Conservation (phyloP, 176 grass and related monocot genomes). For the Metroxylon sagu region DNA sequence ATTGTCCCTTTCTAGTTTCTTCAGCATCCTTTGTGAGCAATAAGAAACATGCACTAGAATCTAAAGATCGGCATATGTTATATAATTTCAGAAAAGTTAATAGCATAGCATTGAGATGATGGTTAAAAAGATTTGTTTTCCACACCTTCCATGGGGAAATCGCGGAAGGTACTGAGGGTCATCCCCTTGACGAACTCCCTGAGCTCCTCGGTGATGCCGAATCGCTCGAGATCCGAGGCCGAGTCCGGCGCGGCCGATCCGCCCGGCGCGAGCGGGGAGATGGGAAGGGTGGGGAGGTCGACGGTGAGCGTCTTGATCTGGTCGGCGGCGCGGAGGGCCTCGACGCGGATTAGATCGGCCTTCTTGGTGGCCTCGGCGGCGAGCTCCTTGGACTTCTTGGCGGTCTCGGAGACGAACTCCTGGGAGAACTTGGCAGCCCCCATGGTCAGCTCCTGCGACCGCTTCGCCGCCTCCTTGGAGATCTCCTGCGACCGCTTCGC, state of each 20-base stretch:
- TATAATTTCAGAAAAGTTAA: too few species aligned
- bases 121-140: too few species aligned
- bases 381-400: constrained; percentile 74
- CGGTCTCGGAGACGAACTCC: constrained; percentile 82
- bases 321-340: constrained; percentile 35
- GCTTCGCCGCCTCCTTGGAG: background rate
- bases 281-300: constrained; percentile 62
- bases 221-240: constrained; percentile 40
- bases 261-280: constrained; percentile 42
- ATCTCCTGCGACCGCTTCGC: constrained; percentile 1
- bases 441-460: background rate
- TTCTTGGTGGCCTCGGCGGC: constrained; percentile 91
- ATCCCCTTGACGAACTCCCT: constrained; percentile 93
- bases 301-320: constrained; percentile 92
- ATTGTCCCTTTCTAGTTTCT: too few species aligned
- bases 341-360: constrained; percentile 53
- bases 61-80: too few species aligned
- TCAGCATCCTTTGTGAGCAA: too few species aligned
- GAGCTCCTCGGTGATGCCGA: constrained; percentile 81
- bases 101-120: too few species aligned
- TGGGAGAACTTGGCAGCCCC: constrained; percentile 25
- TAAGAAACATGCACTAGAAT: too few species aligned
- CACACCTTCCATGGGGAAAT: constrained; percentile 87
- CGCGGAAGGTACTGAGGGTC: constrained; percentile 79
- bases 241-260: constrained; percentile 14